phyloP scores from a whole-genome alignment of 2,329 filamentous ascomycete species.

The Raffaelea ambrosiae region DNA sequence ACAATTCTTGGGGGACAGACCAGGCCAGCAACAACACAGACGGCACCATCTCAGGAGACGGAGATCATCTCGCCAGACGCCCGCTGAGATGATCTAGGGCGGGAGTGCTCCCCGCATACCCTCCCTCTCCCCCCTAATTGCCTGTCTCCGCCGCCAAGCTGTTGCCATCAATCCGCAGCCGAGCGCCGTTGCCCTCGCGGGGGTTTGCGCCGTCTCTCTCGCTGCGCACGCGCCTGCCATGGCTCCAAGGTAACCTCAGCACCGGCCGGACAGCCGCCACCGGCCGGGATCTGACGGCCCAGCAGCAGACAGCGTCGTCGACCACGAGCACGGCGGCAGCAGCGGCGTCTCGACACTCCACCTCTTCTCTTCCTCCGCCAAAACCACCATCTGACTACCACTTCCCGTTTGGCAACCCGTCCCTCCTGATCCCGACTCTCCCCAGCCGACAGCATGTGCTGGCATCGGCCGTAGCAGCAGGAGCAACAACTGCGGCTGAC shows the following conservation, averaged over 20 bases:
- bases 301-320: neutral
- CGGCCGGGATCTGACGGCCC: neutral
- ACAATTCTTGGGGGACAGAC: too few relatives aligned
- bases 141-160: slow-evolving; percentile 2
- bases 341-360: neutral
- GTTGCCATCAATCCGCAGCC: slow-evolving; percentile 1
- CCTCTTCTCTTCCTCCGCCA: slow-evolving; percentile 8
- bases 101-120: too few relatives aligned
- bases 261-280: neutral
- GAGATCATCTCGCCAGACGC: too few relatives aligned
- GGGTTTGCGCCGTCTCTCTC: neutral
- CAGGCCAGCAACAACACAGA: too few relatives aligned
- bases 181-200: slow-evolving; percentile 1
- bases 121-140: neutral
- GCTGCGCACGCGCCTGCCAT: neutral
- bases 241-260: neutral
- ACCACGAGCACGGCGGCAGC: neutral
- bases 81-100: too few relatives aligned
- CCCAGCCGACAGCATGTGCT: slow-evolving; percentile 1
- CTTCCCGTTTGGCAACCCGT: slow-evolving; percentile 13
- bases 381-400: slow-evolving; percentile 8
- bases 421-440: slow-evolving; percentile 11
- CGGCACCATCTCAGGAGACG: too few relatives aligned
- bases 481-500: neutral
- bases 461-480: neutral